Evolutionary conservation across 768 basidiomycete species (phyloP), one percentile per base, ranked within the genome.

Genomic region (Podaxis sp.): DNA sequence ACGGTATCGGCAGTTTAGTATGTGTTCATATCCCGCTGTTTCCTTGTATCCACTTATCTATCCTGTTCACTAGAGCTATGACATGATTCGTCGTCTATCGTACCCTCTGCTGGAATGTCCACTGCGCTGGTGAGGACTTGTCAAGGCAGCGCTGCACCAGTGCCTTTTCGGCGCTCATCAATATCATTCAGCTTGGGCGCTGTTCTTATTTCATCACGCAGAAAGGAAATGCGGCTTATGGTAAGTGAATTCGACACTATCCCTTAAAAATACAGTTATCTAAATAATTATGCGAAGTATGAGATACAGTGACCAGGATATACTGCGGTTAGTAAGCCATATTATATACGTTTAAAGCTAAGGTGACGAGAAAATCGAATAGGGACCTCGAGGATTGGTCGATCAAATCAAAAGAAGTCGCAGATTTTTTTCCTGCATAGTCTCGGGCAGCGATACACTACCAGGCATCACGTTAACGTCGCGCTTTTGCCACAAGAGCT

Each of bases 401-500:
- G 6, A 13, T 82, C 70, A 87, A 64, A 85, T 75, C 57, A 87
- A 73, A 61, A 87, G 76, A 58, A 86, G 68, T 64, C 80, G 80
- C 59, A 80, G 69, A 36, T 77, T 76, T 54, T 78, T 74, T 65
- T 85, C 84, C 66, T 74, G 76, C 74, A 85, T 77, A 29, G 82
- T 82, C 56, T 89, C 84, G 40, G 86, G 81, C 77, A 90, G 80
- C 17, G 78, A 73, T 41, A 76, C 78, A 33, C 82, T 80, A 61
- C 78, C 74, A 49, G 33, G 55, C 19, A 38, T 37, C 46, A 50
- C 33, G 15, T 50, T 62, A 33, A 78, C 78, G 67, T 89, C 87
- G 46, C 88, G 80, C 64, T 82, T 83, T 64, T 87, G 86, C 89
- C 88, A 90, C 7, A 88, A 79, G 1, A 82, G 79, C 69, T 90